Conservation (phyloP, 1,139 yeast genomes). For the Suhomyces yuchorum region DNA sequence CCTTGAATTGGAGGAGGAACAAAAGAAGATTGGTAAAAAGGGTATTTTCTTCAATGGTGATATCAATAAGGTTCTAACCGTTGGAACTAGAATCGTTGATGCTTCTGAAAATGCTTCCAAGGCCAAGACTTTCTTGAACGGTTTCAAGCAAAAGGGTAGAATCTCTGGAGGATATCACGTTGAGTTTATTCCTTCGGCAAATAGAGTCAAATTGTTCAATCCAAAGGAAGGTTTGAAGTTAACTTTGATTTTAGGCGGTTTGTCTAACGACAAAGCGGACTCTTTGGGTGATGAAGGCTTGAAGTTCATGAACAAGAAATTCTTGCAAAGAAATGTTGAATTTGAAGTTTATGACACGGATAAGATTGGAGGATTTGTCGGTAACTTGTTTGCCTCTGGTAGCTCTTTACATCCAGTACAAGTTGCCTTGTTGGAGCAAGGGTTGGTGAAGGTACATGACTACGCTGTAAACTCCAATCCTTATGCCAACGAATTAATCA, state of each 20-base stretch:
- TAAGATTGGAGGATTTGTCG: slow-evolving; percentile 80
- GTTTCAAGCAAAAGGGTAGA: slow-evolving; percentile 66
- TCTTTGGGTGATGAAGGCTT: slow-evolving; percentile 55
- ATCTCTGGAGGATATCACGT: slow-evolving; percentile 63
- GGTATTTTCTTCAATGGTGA: slow-evolving; percentile 58
- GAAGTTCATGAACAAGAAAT: slow-evolving; percentile 54
- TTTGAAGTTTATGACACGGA: slow-evolving; percentile 71
- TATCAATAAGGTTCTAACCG: slow-evolving; percentile 52
- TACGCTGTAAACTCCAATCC: slow-evolving; percentile 64
- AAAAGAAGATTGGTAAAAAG: slow-evolving; percentile 52
- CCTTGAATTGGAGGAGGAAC: slow-evolving; percentile 67
- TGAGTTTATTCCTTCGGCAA: slow-evolving; percentile 69
- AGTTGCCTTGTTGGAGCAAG: slow-evolving; percentile 59
- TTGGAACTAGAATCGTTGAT: slow-evolving; percentile 67
- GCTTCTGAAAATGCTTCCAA: slow-evolving; percentile 75
- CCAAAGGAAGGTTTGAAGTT: slow-evolving; percentile 75
- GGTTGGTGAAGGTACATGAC: slow-evolving; percentile 67
- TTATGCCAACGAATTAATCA: slow-evolving; percentile 51
- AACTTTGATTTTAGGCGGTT: slow-evolving; percentile 76
- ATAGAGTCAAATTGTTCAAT: slow-evolving; percentile 63
- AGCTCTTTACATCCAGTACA: slow-evolving; percentile 57
- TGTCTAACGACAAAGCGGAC: slow-evolving; percentile 52
- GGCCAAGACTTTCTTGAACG: slow-evolving; percentile 73
- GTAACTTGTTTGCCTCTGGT: slow-evolving; percentile 60
- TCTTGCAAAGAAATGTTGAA: slow-evolving; percentile 73